Base-by-base conservation (phyloP, 345 rosid genomes). In the Syzygium oleosum region DNA sequence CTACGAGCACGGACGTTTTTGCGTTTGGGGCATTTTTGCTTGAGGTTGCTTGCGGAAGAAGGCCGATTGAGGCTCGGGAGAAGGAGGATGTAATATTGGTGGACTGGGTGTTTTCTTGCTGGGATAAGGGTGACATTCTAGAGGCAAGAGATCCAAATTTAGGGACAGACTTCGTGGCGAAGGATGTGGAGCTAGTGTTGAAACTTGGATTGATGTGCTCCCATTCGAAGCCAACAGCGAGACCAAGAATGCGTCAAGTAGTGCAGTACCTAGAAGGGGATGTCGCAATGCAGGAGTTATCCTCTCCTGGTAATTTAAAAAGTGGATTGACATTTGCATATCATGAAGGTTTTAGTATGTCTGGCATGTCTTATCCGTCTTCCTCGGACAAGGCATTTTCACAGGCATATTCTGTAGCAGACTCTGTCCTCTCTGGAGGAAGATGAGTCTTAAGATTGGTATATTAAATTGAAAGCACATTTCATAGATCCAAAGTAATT, bases 21-120 rank as follows among this genome's bases (percentile, higher is more conserved):
- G 90, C 92, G 3, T 93, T 91, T 46, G 92, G 95, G 14, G 91
- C 90, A 6, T 89, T 93, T 46, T 84, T 93, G 34, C 94, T 93
- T 2, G 95, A 92, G 86, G 91, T 93, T 23, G 92, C 91, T 65
- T 91, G 95, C 14, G 95, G 95, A 73, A 93, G 90, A 88, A 92
- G 88, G 88, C 94, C 93, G 2, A 65, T 90, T 0, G 92, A 91
- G 86, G 59, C 38, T 10, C 2, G 86, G 55, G n/a, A 52, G 51
- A 3, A 31, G 2, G 92, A 88, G 85, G 89, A 89, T 14, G 86
- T 89, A n/a, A 31, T 84, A 53, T 84, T 94, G 87, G 91, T 91
- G 58, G 91, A 92, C 29, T 91, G 92, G 91, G 92, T 92, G 46
- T 85, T 85, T 22, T 89, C 87, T 7, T 91, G 89, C 79, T 91